Evolutionary conservation across 2,329 filamentous ascomycete genomes (phyloP).

Genomic region (Sclerotiophoma versabilis): DNA sequence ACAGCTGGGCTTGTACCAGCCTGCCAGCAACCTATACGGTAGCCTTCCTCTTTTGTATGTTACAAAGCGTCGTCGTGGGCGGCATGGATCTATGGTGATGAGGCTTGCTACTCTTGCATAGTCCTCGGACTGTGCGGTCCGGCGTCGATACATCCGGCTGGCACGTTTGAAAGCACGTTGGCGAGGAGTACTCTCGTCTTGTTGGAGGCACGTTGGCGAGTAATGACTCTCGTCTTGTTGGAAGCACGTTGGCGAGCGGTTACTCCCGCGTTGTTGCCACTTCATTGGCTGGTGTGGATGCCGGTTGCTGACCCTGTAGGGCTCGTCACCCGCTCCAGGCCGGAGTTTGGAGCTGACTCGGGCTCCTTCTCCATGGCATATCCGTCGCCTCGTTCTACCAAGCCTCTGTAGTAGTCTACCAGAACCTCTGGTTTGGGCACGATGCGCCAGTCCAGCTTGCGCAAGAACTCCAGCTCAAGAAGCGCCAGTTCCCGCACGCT

Average conservation of each 20-base stretch:
- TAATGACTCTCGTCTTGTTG: no score
- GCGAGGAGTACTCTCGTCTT: no score
- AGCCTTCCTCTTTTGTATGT: constrained; percentile 11
- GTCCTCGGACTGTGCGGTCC: not conserved
- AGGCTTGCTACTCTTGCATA: not conserved
- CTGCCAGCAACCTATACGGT: constrained; percentile 11
- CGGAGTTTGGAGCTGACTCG: constrained; percentile 21
- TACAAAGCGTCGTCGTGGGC: not conserved
- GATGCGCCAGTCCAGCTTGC: constrained; percentile 93
- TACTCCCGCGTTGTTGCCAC: constrained; percentile 3
- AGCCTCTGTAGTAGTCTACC: constrained; percentile 88
- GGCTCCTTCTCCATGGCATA: constrained; percentile 58
- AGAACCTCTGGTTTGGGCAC: constrained; percentile 94
- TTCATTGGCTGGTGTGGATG: constrained; percentile 30
- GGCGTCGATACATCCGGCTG: not conserved
- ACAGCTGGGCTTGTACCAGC: constrained; percentile 6
- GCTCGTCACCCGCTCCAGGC: constrained; percentile 15
- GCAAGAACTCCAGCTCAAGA: constrained; percentile 91
- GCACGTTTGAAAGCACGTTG: no score
- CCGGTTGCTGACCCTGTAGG: constrained; percentile 31
- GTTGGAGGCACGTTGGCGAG: no score
- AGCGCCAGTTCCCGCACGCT: constrained; percentile 88
- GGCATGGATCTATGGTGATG: not conserved
- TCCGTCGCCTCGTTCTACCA: constrained; percentile 73
- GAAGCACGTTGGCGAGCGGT: constrained; percentile 7